These are phyloP conservation scores for Hortiboletus rubellus DNA, from an alignment of 1,284 basidiomycete species.

Conservation along the genomic window DNA sequence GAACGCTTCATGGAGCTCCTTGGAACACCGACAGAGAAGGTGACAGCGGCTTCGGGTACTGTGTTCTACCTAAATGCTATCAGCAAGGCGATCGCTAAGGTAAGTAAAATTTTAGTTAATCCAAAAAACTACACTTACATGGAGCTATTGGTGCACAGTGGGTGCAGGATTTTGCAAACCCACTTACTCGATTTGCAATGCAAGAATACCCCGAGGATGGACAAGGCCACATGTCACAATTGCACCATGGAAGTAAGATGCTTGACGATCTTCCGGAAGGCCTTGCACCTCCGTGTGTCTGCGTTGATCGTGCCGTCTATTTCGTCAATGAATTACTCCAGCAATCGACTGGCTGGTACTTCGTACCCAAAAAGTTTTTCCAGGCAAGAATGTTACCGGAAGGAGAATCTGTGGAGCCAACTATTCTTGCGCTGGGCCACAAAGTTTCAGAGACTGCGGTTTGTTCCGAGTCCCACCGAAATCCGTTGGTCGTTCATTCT, in stretches of 20 bases:
- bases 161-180: conserved; percentile 32
- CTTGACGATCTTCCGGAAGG: conserved; percentile 20
- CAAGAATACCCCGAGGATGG: conserved; percentile 9
- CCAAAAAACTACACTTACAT: not conserved
- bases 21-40: conserved; percentile 3
- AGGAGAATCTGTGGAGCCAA: not conserved
- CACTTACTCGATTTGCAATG: conserved; percentile 15
- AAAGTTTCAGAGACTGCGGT: not conserved
- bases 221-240: conserved; percentile 22
- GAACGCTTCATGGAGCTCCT: conserved; percentile 30
- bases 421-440: conserved; percentile 1
- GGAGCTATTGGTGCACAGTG: not conserved
- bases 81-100: conserved; percentile 7
- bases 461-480: not conserved
- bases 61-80: conserved; percentile 15
- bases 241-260: conserved; percentile 28
- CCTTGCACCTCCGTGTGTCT: conserved; percentile 19
- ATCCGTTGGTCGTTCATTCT: too few species aligned
- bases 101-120: not conserved
- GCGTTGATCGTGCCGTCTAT: conserved; percentile 16
- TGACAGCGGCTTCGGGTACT: not conserved
- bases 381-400: not conserved
- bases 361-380: conserved; percentile 26
- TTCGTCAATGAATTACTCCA: conserved; percentile 28
- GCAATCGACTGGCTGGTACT: conserved; percentile 16